A percentile compares a stretch with the other conserved stretches of the same genome.
phyloP scores from a whole-genome alignment of 148 eudicot species.

The Diospyros lotus region DNA sequence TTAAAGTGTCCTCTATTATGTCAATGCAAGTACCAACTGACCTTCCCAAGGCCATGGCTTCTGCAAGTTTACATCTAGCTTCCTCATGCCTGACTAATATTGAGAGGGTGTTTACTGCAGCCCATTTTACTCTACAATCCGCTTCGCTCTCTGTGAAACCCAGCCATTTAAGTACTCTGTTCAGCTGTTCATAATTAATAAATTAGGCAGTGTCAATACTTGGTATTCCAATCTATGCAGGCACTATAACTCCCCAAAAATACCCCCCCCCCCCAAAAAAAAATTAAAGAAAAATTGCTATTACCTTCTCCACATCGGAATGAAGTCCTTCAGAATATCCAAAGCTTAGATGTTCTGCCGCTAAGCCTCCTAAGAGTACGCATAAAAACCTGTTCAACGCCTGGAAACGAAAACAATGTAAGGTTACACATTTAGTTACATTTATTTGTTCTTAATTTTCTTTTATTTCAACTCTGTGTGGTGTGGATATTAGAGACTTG shows the following conservation, averaged over 20 bases:
- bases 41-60: constrained; percentile 17
- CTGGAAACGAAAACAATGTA: constrained; percentile 11
- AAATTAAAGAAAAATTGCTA: too few species aligned
- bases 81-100: constrained; percentile 12
- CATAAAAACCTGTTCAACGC: constrained; percentile 23
- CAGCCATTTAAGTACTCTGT: constrained; percentile 10
- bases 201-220: neutral
- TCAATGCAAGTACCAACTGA: constrained; percentile 23
- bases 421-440: neutral
- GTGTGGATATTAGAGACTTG: neutral
- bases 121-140: constrained; percentile 12
- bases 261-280: too few species aligned
- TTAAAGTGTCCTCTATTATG: constrained; percentile 14
- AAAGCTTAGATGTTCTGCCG: too few species aligned
- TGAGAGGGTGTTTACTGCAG: constrained; percentile 9
- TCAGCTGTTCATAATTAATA: constrained; percentile 9
- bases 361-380: constrained; percentile 28
- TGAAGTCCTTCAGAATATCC: too few species aligned
- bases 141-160: constrained; percentile 14
- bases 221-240: too few species aligned
- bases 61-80: constrained; percentile 22
- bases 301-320: too few species aligned
- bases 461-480: neutral
- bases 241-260: too few species aligned
- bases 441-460: neutral